Evolutionary conservation across 1,139 yeast species (phyloP), one percentile per base, ranked within the genome.

Genomic region (Zhuliangozyma parablackwelliae): DNA sequence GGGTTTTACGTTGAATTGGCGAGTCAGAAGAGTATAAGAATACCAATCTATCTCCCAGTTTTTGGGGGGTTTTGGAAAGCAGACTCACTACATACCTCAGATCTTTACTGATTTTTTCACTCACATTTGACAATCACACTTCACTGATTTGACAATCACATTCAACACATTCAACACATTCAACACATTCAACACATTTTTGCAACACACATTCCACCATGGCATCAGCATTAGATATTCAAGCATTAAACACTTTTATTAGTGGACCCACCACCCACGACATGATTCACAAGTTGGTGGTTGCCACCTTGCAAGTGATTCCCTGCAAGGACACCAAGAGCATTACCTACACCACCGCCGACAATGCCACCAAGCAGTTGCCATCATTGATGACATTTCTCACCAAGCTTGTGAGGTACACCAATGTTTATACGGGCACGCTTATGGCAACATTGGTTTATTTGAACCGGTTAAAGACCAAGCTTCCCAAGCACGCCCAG

Each of bases 371-470:
- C 25, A 67, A 62, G 45, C 68, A 64, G 45, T 66, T 80, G 40
- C 92, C 92, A 13, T 81, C 89, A 9, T 66, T 84, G 47, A 80
- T 78, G 83, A 79, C 86, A 2, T 84, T 83, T 60, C 78, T 84
- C 51, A 74, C 83, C 42, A 78, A 72, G 51, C 64, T 84, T 53
- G 87, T 83, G 32, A 72, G 82, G 51, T 75, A 80, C 61, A 80
- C 90, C 29, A 81, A 82, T 52, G 87, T 83, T 20, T 80, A 82
- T 59, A 80, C 89, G 7, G 88, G 89, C 21, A 83, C 90, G 10
- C 68, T 84, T 48, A 73, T 84, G 76, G 74, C 88, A 13, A 80
- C 90, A 3, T 71, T 80, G 45, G 80, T 82, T 29, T 82, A 81
- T 55, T 68, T 84, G 57, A 75, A 80, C 49, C 69, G 78, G 49